phyloP scores from a whole-genome alignment of 1,284 basidiomycete species.

The Meira nashicola region DNA sequence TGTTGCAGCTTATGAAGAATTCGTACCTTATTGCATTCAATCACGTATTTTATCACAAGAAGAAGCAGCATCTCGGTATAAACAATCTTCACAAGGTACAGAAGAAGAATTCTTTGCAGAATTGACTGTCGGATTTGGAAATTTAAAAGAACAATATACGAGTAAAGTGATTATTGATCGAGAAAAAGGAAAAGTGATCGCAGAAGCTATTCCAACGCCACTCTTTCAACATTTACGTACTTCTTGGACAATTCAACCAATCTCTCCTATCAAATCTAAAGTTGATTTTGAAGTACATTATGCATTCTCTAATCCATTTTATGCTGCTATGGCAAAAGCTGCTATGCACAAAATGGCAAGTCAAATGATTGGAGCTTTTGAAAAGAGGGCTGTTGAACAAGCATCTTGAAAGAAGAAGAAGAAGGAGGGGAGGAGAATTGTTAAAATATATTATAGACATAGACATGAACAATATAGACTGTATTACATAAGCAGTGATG shows the following conservation, averaged over 20 bases:
- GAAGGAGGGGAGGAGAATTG: no score
- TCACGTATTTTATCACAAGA: background rate
- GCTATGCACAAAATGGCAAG: constrained; percentile 9
- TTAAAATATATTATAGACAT: no score
- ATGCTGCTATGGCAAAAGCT: constrained; percentile 7
- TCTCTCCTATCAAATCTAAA: background rate
- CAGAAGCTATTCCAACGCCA: constrained; percentile 4
- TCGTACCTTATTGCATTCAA: constrained; percentile 7
- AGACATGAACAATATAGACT: no score
- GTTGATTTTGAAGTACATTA: constrained; percentile 6
- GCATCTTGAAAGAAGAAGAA: background rate
- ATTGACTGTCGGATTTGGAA: constrained; percentile 1
- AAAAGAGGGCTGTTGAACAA: background rate
- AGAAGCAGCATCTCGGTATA: background rate
- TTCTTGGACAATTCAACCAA: background rate
- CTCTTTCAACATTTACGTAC: constrained; percentile 5
- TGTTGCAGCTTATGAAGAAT: constrained; percentile 1
- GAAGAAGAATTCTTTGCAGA: constrained; percentile 4
- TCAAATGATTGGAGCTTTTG: constrained; percentile 4
- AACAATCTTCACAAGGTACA: background rate
- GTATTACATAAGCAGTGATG: no score
- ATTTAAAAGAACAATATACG: constrained; percentile 2
- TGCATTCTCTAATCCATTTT: constrained; percentile 5
- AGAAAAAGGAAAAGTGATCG: background rate
- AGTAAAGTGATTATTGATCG: constrained; percentile 4